These are phyloP conservation scores for Zelonia costaricensis DNA, from an alignment of 208 protist genomes.

Conservation along the genomic window DNA sequence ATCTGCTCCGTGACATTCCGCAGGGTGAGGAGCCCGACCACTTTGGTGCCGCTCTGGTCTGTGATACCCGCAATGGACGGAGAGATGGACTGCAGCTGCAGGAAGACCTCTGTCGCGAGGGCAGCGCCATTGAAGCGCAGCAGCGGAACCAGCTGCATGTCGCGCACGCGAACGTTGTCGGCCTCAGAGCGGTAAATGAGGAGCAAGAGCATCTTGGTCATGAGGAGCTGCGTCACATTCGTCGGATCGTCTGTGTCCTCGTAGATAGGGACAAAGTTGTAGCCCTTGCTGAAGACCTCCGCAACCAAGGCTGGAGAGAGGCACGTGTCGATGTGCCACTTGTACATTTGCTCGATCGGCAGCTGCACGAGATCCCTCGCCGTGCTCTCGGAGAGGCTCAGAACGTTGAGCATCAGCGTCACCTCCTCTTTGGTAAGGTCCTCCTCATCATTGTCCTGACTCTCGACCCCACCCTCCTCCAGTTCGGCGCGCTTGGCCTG, in stretches of 20 bases:
- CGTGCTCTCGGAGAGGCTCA: conserved; percentile 62
- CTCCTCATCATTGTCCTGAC: conserved; percentile 37
- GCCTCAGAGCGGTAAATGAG: conserved; percentile 51
- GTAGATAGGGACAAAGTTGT: conserved; percentile 59
- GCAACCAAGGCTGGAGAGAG: conserved; percentile 46
- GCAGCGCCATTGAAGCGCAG: conserved; percentile 39
- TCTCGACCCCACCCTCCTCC: conserved; percentile 18
- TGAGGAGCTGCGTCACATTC: conserved; percentile 49
- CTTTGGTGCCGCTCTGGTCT: conserved; percentile 21
- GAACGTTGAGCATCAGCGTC: conserved; percentile 68
- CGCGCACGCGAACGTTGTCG: conserved; percentile 40
- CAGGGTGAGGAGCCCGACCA: conserved; percentile 59
- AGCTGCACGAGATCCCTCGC: conserved; percentile 45
- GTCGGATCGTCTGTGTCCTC: conserved; percentile 44
- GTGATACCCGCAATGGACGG: conserved; percentile 42
- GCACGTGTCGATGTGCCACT: conserved; percentile 43
- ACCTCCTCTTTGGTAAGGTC: conserved; percentile 64
- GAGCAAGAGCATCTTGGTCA: conserved; percentile 56
- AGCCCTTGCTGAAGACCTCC: conserved; percentile 46
- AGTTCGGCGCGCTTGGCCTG: conserved; percentile 14
- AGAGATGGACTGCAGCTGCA: conserved; percentile 42
- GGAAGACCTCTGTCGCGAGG: conserved; percentile 50
- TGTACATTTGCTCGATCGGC: conserved; percentile 48
- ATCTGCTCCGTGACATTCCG: conserved; percentile 57
- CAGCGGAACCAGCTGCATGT: conserved; percentile 52